Evolutionary conservation across 768 basidiomycete species (phyloP), one percentile per base, ranked within the genome.

Genomic region (Mycena crocata): DNA sequence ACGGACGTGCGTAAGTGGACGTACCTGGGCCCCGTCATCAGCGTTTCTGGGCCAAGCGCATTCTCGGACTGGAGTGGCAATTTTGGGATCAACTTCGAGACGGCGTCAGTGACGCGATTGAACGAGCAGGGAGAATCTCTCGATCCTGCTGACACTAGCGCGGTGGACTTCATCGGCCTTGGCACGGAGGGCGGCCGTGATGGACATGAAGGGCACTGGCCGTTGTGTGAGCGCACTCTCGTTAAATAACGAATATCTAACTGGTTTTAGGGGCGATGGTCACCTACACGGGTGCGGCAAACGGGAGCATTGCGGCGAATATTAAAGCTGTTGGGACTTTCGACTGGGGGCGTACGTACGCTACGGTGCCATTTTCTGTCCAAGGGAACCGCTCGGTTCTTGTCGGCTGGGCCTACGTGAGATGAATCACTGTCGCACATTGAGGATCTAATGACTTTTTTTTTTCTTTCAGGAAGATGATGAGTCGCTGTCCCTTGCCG

Each of bases 41-140:
- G 60, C 56, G 55, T 45, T 6, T 8, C 55, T 45, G 61, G n/a
- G 12, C 26, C 26, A 32, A 45, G 24, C 35, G 23, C 66, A 12
- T 67, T 67, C 50, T 67, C 60, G 32, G 65, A 54, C 17, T 67
- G 66, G 66, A 67, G 66, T 50, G 66, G 66, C 12, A 67, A 67
- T 21, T 62, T 62, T 13, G 66, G 66, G 17, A 62, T 67, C 31
- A 67, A 67, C 35, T 62, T 67, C 24, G 66, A 67, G 56, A 67
- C 66, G 9, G 66, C 60, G 0, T 57, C 40, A n/a, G 66, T 67
- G 17, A 62, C 66, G 24, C 46, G 66, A 9, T 37, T 67, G 50
- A 67, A 62, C 23, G 66, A 67, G 39, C 34, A 51, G 7, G 66
- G 66, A 19, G 66, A 62, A 35, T 67, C 60, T 21, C 35, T 45